Evolutionary conservation across 2,329 filamentous ascomycete species (phyloP).

Genomic region (Fusarium circinatum): DNA sequence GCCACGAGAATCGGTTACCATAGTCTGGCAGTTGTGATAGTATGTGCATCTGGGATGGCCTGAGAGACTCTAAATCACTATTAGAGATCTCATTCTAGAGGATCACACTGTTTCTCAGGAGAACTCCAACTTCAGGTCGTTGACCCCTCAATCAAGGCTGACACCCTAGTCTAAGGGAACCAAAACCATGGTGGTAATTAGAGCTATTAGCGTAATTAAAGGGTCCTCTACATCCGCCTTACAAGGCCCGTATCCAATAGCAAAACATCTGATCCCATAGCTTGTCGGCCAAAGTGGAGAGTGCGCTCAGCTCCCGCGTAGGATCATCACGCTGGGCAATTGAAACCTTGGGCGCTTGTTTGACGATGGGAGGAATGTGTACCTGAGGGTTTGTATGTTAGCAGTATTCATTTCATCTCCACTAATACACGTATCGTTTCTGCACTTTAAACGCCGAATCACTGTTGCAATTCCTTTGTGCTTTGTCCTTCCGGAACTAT

Average conservation of each 20-base stretch:
- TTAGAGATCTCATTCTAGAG: not conserved
- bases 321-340: conserved; percentile 18
- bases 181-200: conserved; percentile 23
- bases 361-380: conserved; percentile 13
- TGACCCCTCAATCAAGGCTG: conserved; percentile 31
- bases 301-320: conserved; percentile 21
- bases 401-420: not conserved
- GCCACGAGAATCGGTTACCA: not conserved
- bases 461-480: conserved; percentile 10
- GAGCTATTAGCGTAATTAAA: conserved; percentile 35
- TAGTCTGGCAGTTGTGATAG: not conserved
- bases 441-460: not conserved
- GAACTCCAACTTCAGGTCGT: not conserved
- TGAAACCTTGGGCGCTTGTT: conserved; percentile 23
- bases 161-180: conserved; percentile 8
- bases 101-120: not conserved
- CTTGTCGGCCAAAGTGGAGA: conserved; percentile 27
- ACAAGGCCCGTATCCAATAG: conserved; percentile 28
- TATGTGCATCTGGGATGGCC: not conserved
- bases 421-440: not conserved
- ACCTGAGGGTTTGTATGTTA: conserved; percentile 3
- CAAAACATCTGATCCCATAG: not conserved
- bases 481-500: conserved; percentile 9
- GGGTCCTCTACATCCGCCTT: conserved; percentile 31
- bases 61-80: not conserved